Conservation (phyloP, 148 eudicot species). For the Fagopyrum tataricum region DNA sequence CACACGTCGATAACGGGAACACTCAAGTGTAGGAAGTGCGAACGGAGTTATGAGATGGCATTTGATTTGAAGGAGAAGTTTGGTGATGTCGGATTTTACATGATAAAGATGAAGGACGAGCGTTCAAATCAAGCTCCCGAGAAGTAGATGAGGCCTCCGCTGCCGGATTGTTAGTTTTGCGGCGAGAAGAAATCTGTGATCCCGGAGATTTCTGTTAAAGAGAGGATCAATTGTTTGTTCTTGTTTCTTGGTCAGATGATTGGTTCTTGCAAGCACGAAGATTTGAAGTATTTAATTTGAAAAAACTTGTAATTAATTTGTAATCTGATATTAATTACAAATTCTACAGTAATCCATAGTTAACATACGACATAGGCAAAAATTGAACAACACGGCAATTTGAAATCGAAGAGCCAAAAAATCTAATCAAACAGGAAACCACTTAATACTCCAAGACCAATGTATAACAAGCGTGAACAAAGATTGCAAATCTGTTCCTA, state of each 20-base stretch:
- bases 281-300: constrained; percentile 38
- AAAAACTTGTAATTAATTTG: no score
- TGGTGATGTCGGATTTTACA: not conserved
- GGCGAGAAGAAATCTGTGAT: constrained; percentile 8
- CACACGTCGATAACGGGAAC: constrained; percentile 9
- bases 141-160: constrained; percentile 7
- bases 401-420: no score
- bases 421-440: no score
- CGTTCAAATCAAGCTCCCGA: constrained; percentile 18
- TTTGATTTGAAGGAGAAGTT: constrained; percentile 14
- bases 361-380: no score
- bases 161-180: constrained; percentile 22
- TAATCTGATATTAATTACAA: no score
- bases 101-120: not conserved
- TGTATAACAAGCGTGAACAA: no score
- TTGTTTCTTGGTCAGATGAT: constrained; percentile 29
- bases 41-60: constrained; percentile 11
- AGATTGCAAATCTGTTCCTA: no score
- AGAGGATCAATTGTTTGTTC: constrained; percentile 39
- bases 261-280: constrained; percentile 28
- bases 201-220: constrained; percentile 19
- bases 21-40: constrained; percentile 23
- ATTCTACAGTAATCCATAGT: no score
- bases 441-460: no score
- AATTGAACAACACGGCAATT: no score